Evolutionary conservation across 2,329 filamentous ascomycete species (phyloP), one percentile per base, ranked within the genome.

Genomic region (Aspergillus unguis): DNA sequence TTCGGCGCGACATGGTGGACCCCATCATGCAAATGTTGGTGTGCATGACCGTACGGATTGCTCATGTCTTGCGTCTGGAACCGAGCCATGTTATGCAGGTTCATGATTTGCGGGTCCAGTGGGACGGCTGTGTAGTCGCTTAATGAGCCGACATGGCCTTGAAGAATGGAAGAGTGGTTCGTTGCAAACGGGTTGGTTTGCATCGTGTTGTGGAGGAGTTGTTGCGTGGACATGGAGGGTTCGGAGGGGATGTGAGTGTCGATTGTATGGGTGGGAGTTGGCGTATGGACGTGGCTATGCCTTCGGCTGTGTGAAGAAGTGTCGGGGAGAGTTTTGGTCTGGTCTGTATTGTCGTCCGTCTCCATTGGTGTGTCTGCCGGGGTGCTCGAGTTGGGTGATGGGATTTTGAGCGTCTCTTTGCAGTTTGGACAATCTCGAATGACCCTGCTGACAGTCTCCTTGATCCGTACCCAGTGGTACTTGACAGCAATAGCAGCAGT

Each of bases 381-480:
- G 10, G 23, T 62, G 5, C 62, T 70, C 47, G 58, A 67, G 50
- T 64, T 64, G 10, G 65, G 52, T 4, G 67, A 58, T 0, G 80
- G 75, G 31, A 80, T 76, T 69, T 88, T 88, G 56, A 84, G 80
- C 35, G 83, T 76, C 64, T 95, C 90, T 73, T 92, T 95, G 76
- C 92, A 97, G 68, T 95, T 86, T 6, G 82, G 75, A 72, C 94
- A 99, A 64, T 94, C 92, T 63, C 89, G 87, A 72, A 97, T 96
- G 62, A 96, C 92, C 68, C 92, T 86, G 68, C 88, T 94, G 56
- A 96, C 94, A 1, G 92, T 97, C 73, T 96, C 92, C 71, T 97
- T 99, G 76, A 97, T 97, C 56, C 92, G 84, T 44, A 95, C 92
- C 94, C 94, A 99, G 74, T 97, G 94, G 69, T 92, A 96, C 66